Conservation (phyloP, 768 basidiomycete species). For the Tricholoma terreum region DNA sequence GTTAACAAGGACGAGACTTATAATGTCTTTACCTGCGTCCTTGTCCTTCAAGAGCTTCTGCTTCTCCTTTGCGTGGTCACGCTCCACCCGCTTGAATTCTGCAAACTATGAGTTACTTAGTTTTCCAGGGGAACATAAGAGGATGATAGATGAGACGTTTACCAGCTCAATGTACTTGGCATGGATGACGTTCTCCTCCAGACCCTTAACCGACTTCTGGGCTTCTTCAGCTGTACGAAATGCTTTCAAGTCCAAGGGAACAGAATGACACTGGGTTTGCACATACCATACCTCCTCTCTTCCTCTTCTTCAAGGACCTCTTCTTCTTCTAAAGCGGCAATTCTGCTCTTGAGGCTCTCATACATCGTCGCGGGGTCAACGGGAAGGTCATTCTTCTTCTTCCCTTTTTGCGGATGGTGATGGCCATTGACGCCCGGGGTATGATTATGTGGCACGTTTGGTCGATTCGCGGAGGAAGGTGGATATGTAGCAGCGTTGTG, state of each 20-base stretch:
- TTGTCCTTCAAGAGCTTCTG: slow-evolving; percentile 90
- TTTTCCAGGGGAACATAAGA: slow-evolving; percentile 15
- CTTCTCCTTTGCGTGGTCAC: slow-evolving; percentile 89
- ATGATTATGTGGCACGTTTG: slow-evolving; percentile 28
- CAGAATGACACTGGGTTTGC: slow-evolving; percentile 2
- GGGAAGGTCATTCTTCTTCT: slow-evolving; percentile 71
- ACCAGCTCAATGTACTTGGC: slow-evolving; percentile 88
- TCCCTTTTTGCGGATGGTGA: slow-evolving; percentile 49
- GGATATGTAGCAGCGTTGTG: slow-evolving; percentile 33
- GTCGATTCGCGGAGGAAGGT: slow-evolving; percentile 22
- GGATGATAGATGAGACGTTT: slow-evolving; percentile 23
- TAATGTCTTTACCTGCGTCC: slow-evolving; percentile 63
- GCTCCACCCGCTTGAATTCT: slow-evolving; percentile 81
- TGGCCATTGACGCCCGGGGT: slow-evolving; percentile 42
- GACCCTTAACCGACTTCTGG: slow-evolving; percentile 77
- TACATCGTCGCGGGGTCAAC: slow-evolving; percentile 86
- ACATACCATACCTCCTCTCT: slow-evolving; percentile 72
- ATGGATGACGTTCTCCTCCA: slow-evolving; percentile 81
- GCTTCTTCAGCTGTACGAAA: slow-evolving; percentile 73
- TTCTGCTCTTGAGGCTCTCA: slow-evolving; percentile 83
- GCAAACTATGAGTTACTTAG: slow-evolving; percentile 57
- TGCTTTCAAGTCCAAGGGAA: slow-evolving; percentile 19
- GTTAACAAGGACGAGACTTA: slow-evolving; percentile 5
- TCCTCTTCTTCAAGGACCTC: slow-evolving; percentile 86
- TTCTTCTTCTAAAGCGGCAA: slow-evolving; percentile 87